Evolutionary conservation across 176 grass and related monocot genomes (phyloP).

Genomic region (Eleusine coracana): DNA sequence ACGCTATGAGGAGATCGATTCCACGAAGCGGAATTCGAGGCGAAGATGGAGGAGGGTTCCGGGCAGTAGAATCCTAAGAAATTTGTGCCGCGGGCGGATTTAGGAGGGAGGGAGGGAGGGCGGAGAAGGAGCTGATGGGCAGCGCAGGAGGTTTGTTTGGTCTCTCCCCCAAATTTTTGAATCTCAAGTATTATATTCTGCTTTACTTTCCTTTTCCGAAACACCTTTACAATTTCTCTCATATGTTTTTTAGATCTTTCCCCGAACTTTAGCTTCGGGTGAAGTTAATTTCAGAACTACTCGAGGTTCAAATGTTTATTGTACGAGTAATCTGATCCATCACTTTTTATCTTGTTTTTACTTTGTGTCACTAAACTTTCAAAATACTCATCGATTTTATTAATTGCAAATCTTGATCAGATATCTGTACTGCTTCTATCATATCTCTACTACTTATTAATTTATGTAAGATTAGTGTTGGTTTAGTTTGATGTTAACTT

Average conservation of each 20-base stretch:
- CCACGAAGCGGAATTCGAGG: slow-evolving; percentile 30
- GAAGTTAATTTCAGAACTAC: not conserved
- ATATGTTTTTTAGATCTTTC: not conserved
- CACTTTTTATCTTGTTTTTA: not conserved
- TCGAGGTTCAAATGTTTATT: not conserved
- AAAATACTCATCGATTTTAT: not conserved
- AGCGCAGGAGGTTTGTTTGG: slow-evolving; percentile 42
- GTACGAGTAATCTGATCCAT: not conserved
- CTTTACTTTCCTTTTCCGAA: slow-evolving; percentile 41
- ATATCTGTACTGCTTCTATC: too few relatives aligned
- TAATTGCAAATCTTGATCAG: not conserved
- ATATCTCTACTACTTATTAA: too few relatives aligned
- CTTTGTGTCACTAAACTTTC: too few relatives aligned
- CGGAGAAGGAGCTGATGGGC: slow-evolving; percentile 39
- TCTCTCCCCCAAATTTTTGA: slow-evolving; percentile 52
- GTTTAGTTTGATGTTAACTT: too few relatives aligned
- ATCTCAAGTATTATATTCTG: slow-evolving; percentile 36
- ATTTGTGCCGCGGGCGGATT: slow-evolving; percentile 36
- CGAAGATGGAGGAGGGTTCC: not conserved
- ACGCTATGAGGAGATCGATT: slow-evolving; percentile 10
- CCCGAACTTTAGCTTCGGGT: not conserved
- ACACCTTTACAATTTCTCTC: not conserved
- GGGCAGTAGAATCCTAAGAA: slow-evolving; percentile 16
- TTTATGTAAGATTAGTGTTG: too few relatives aligned
- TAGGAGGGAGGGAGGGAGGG: not conserved